Evolutionary conservation across 2,329 filamentous ascomycete species (phyloP).

Genomic region (Purpureocillium lavendulum): DNA sequence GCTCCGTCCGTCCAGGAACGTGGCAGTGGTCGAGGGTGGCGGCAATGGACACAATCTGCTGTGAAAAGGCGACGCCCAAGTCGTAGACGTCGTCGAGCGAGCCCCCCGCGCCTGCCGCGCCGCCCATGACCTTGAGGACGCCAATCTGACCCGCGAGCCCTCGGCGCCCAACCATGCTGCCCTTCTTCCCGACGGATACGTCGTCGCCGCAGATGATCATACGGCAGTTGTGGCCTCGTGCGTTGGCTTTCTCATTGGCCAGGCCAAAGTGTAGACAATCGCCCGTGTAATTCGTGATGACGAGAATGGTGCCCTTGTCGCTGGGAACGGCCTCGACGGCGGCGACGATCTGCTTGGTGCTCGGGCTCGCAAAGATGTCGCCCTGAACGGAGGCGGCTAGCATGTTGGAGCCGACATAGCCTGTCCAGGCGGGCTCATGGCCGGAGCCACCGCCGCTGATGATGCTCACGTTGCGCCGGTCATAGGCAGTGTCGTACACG

Average conservation of each 20-base stretch:
- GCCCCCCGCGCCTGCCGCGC: constrained; percentile 36
- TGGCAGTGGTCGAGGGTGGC: constrained; percentile 55
- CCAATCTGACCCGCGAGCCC: constrained; percentile 54
- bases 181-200: constrained; percentile 52
- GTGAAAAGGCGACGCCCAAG: constrained; percentile 39
- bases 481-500: constrained; percentile 37
- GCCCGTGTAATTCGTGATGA: constrained; percentile 58
- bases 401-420: constrained; percentile 54
- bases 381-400: constrained; percentile 53
- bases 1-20: constrained; percentile 42
- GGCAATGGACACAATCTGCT: constrained; percentile 47
- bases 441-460: constrained; percentile 49
- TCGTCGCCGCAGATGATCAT: constrained; percentile 58
- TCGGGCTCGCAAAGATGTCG: constrained; percentile 56
- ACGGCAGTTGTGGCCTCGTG: constrained; percentile 42
- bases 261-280: constrained; percentile 56
- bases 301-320: constrained; percentile 46
- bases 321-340: constrained; percentile 48
- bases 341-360: constrained; percentile 53
- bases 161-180: constrained; percentile 50
- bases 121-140: constrained; percentile 50
- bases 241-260: constrained; percentile 48
- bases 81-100: constrained; percentile 41
- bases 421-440: constrained; percentile 55
- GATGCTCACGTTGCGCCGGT: constrained; percentile 37